Evolutionary conservation across 1,284 basidiomycete species (phyloP).

Genomic region (Malassezia pachydermatis): DNA sequence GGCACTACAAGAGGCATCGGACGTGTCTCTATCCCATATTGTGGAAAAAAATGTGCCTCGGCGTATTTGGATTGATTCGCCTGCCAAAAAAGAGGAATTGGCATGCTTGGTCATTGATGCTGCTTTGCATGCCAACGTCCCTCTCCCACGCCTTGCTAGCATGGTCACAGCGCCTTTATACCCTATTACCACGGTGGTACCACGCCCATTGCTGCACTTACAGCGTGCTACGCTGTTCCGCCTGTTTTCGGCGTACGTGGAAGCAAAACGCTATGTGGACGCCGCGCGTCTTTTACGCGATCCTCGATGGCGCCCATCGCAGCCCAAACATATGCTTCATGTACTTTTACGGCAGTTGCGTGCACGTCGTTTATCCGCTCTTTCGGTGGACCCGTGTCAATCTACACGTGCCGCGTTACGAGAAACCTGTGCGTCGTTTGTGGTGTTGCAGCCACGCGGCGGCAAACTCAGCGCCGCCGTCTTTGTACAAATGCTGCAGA

Average conservation of each 20-base stretch:
- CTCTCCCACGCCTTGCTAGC: slow-evolving; percentile 9
- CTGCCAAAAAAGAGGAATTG: slow-evolving; percentile 10
- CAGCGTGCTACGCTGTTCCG: slow-evolving; percentile 19
- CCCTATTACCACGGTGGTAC: slow-evolving; percentile 11
- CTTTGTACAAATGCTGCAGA: slow-evolving; percentile 16
- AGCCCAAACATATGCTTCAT: slow-evolving; percentile 22
- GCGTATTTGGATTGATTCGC: not conserved
- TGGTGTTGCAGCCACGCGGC: not conserved
- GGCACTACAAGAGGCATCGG: too few relatives aligned
- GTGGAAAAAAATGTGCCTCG: too few relatives aligned
- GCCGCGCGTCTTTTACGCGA: slow-evolving; percentile 19
- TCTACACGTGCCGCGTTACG: slow-evolving; percentile 12
- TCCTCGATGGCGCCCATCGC: slow-evolving; percentile 22
- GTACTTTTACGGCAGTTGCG: slow-evolving; percentile 11
- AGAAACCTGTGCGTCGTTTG: slow-evolving; percentile 14
- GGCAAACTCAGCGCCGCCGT: not conserved
- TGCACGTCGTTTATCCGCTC: not conserved
- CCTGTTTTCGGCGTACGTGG: slow-evolving; percentile 13
- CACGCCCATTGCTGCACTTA: slow-evolving; percentile 10
- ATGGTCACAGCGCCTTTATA: slow-evolving; percentile 24
- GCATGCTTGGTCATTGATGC: slow-evolving; percentile 2
- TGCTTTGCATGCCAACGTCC: not conserved
- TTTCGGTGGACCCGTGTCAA: not conserved
- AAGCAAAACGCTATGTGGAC: slow-evolving; percentile 12
- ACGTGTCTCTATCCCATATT: too few relatives aligned